Percentiles rank a stretch among this genome's conserved stretches.
phyloP scores from a whole-genome alignment of 495 filamentous ascomycete species.

The Parmelia sp. region DNA sequence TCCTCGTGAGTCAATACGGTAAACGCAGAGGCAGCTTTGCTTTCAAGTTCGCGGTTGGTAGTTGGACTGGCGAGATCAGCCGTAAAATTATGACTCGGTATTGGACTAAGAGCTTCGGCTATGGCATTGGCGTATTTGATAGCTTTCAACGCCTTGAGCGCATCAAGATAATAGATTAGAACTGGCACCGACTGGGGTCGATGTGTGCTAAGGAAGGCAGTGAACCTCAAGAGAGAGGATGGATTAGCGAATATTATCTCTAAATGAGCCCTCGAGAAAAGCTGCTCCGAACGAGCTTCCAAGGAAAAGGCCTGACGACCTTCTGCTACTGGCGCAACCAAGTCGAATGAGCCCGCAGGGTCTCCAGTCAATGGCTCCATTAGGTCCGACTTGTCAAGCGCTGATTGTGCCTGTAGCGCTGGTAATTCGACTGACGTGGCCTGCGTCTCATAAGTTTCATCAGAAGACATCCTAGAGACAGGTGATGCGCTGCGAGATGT shows the following conservation, averaged over 20 bases:
- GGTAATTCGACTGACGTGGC: slow-evolving; percentile 23
- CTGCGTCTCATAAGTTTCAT: slow-evolving; percentile 25
- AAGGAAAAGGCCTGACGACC: slow-evolving; percentile 33
- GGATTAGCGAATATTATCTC: slow-evolving; percentile 55
- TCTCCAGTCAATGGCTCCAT: slow-evolving; percentile 27
- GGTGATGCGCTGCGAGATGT: slow-evolving; percentile 25
- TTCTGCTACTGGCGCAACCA: slow-evolving; percentile 26
- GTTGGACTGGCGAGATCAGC: slow-evolving; percentile 38
- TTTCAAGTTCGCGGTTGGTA: slow-evolving; percentile 49
- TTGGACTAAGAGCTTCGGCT: slow-evolving; percentile 45
- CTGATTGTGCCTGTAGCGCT: slow-evolving; percentile 24
- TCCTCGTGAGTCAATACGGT: slow-evolving; percentile 58
- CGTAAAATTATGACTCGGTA: slow-evolving; percentile 43
- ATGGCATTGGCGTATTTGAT: slow-evolving; percentile 65
- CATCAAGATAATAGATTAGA: slow-evolving; percentile 62
- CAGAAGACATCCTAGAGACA: slow-evolving; percentile 20
- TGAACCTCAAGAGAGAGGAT: slow-evolving; percentile 57
- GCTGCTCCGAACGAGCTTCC: slow-evolving; percentile 54
- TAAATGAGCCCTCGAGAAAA: slow-evolving; percentile 63
- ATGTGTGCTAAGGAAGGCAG: slow-evolving; percentile 62
- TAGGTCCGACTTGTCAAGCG: slow-evolving; percentile 22
- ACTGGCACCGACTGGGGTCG: slow-evolving; percentile 67
- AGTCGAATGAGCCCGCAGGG: slow-evolving; percentile 27
- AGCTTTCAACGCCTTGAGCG: slow-evolving; percentile 62
- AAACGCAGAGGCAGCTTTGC: slow-evolving; percentile 54